These are phyloP conservation scores for Trichoderma harzianum DNA, from an alignment of 2,329 filamentous ascomycete genomes.

Conservation along the genomic window DNA sequence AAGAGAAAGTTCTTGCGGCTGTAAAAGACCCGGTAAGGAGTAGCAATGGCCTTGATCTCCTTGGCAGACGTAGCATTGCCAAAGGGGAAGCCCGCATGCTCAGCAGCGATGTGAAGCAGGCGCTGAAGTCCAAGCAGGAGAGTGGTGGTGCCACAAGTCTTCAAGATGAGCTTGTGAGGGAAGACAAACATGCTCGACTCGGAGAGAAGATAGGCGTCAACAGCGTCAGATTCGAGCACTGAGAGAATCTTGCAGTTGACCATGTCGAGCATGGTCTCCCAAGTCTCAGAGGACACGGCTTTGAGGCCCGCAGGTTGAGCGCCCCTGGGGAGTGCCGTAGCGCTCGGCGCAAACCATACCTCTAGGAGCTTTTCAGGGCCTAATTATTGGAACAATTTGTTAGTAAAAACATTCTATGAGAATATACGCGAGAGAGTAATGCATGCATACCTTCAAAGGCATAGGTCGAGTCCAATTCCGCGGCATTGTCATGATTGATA, in stretches of 20 bases:
- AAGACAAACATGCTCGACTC: constrained; percentile 99
- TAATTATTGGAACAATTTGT: constrained; percentile 29
- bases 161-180: constrained; percentile 98
- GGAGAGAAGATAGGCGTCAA: constrained; percentile 94
- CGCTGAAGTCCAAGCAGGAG: constrained; percentile 84
- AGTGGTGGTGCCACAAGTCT: constrained; percentile 97
- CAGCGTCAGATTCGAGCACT: constrained; percentile 85
- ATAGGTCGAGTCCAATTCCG: constrained; percentile 90
- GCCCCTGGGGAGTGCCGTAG: constrained; percentile 66
- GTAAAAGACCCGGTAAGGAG: constrained; percentile 95
- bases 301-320: constrained; percentile 78
- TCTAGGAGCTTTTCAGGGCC: constrained; percentile 96
- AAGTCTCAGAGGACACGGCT: constrained; percentile 75
- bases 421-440: neutral
- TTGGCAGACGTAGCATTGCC: constrained; percentile 63
- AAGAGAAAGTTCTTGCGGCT: constrained; percentile 98
- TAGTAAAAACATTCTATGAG: neutral
- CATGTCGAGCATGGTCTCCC: constrained; percentile 96
- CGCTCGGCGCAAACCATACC: constrained; percentile 91
- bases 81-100: constrained; percentile 84
- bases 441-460: constrained; percentile 75
- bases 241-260: constrained; percentile 99
- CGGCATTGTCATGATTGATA: constrained; percentile 92
- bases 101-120: constrained; percentile 86
- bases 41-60: constrained; percentile 72